phyloP scores from a whole-genome alignment of 352 stramenopile genomes.

The Pythium vanterpoolii region DNA sequence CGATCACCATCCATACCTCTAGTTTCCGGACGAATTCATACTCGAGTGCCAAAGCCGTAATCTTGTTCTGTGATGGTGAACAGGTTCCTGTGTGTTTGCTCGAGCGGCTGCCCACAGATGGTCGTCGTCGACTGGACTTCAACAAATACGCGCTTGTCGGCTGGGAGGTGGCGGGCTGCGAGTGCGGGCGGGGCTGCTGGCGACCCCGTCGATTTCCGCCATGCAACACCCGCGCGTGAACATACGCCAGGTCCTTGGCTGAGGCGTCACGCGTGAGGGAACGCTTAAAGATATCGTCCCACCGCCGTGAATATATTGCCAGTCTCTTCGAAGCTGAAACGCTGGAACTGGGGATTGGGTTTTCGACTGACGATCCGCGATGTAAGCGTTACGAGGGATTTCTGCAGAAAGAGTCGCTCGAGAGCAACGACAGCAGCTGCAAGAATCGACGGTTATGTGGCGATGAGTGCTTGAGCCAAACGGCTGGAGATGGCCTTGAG shows the following conservation, averaged over 20 bases:
- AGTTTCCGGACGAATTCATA: constrained; percentile 17
- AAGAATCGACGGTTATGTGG: too few species aligned
- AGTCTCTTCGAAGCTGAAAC: too few species aligned
- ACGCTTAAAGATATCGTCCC: constrained; percentile 14
- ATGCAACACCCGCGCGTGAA: constrained; percentile 1
- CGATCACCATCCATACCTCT: constrained; percentile 10
- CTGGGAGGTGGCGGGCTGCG: neutral
- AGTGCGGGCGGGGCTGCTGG: constrained; percentile 6
- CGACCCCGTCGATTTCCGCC: constrained; percentile 8
- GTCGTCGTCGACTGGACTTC: constrained; percentile 14
- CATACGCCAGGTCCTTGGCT: constrained; percentile 11
- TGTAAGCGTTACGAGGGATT: too few species aligned
- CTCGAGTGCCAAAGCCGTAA: too few species aligned
- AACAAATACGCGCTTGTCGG: constrained; percentile 1
- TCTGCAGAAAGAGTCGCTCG: too few species aligned
- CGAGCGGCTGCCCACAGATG: constrained; percentile 5
- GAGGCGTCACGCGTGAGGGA: constrained; percentile 3
- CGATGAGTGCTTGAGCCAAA: too few species aligned
- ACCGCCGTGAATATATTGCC: constrained; percentile 5
- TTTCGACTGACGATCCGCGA: constrained; percentile 11
- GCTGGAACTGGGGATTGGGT: neutral
- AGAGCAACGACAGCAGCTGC: too few species aligned
- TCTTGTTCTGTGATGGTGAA: neutral
- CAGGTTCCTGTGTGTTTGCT: neutral
- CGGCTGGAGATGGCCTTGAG: constrained; percentile 8